Conservation (phyloP, 441 rosid species). For the Eruca vesicaria region DNA sequence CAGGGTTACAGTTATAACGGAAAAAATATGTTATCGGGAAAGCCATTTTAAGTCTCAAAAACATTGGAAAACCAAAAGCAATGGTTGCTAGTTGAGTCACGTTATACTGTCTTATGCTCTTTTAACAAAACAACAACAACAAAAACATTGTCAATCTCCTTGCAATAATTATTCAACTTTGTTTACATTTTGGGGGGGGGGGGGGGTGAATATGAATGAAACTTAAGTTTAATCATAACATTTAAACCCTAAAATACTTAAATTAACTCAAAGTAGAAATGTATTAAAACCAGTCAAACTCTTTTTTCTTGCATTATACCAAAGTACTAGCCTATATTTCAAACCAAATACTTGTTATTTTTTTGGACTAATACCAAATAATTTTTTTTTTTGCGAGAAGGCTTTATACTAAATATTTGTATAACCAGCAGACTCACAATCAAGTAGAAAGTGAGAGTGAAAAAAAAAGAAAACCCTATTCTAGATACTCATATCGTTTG, state of each 20-base stretch:
- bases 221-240: background rate
- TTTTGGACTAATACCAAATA: too few relatives aligned
- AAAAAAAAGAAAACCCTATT: background rate
- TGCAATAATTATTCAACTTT: too few relatives aligned
- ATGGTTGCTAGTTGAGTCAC: conserved; percentile 30
- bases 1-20: too few relatives aligned
- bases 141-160: conserved; percentile 25
- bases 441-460: background rate
- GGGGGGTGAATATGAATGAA: too few relatives aligned
- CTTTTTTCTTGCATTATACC: background rate
- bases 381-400: too few relatives aligned
- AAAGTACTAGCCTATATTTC: background rate
- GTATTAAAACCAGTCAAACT: background rate
- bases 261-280: background rate
- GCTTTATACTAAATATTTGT: too few relatives aligned
- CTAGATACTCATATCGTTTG: background rate
- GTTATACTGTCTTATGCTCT: conserved; percentile 18
- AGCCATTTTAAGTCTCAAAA: too few relatives aligned
- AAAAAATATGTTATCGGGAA: too few relatives aligned
- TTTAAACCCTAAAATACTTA: too few relatives aligned
- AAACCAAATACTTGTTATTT: background rate
- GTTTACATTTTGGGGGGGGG: too few relatives aligned
- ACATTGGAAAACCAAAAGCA: conserved; percentile 4
- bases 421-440: too few relatives aligned
- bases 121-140: conserved; percentile 29